phyloP scores from a whole-genome alignment of 768 basidiomycete species.

The Leucogyrophana mollusca region DNA sequence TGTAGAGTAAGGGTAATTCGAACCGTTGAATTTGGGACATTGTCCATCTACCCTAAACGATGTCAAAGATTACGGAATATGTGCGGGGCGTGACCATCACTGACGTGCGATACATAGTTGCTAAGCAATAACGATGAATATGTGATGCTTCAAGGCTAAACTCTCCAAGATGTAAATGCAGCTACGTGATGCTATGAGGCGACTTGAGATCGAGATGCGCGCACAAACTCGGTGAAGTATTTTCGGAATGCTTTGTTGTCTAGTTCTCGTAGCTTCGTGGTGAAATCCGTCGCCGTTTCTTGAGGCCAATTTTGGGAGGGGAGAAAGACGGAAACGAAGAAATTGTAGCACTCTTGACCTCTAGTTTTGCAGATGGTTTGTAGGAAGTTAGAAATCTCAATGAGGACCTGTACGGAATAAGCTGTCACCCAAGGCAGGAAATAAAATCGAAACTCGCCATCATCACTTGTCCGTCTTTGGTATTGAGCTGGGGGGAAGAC shows the following conservation, averaged over 20 bases:
- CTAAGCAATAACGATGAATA: too few species aligned
- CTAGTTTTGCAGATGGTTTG: slow-evolving; percentile 76
- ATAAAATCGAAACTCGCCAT: slow-evolving; percentile 55
- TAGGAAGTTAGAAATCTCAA: slow-evolving; percentile 85
- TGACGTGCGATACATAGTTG: too few species aligned
- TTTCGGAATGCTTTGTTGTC: slow-evolving; percentile 79
- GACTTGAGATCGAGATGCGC: slow-evolving; percentile 57
- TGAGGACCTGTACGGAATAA: slow-evolving; percentile 61
- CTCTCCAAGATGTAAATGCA: too few species aligned
- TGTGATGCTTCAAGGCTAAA: too few species aligned
- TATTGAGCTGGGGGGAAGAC: slow-evolving; percentile 75
- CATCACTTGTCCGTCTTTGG: slow-evolving; percentile 84
- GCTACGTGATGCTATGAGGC: slow-evolving; percentile 52
- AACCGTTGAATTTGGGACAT: too few species aligned
- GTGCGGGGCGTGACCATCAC: not conserved
- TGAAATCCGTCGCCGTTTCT: slow-evolving; percentile 74
- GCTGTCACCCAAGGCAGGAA: not conserved
- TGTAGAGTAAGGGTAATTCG: slow-evolving; percentile 5
- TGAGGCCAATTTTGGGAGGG: slow-evolving; percentile 88
- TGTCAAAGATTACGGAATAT: not conserved
- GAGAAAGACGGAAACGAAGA: slow-evolving; percentile 75
- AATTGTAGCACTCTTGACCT: slow-evolving; percentile 80
- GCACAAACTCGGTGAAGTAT: slow-evolving; percentile 84
- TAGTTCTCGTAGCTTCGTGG: slow-evolving; percentile 68
- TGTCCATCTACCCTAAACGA: not conserved